Base-by-base conservation (phyloP, 2,329 filamentous ascomycete species). In the Epichloe brachyelytri region DNA sequence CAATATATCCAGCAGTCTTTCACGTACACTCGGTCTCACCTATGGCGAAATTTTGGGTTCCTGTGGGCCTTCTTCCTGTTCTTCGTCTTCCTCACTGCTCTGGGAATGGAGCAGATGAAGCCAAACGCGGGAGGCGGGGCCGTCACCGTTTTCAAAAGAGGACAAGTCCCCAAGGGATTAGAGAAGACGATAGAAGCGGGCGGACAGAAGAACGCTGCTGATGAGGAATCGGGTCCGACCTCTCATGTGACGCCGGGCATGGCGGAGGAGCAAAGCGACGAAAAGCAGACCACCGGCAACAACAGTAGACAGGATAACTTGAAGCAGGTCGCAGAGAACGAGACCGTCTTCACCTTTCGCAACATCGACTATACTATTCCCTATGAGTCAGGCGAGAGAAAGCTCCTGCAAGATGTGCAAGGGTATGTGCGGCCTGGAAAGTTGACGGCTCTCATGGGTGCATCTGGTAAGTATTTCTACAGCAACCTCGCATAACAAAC, bases 371-470 rank as follows among this genome's bases (percentile, higher is more conserved):
- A 77, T 54, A 73, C 66, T 0, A 72, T 75, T 2, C 71, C 71
- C 11, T 68, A 66, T 54, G 86, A 88, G 60, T 73, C 74, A 3
- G 79, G 86, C 48, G 68, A 77, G n/a, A 76, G 85, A 19, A 78
- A 81, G 46, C 77, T 93, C 50, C 69, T 93, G 19, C 79, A 89
- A 53, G 76, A 88, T 54, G 83, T 91, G 1, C 82, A 90, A 58
- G 87, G 87, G n/a, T 91, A 83, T 74, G 86, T 93, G 43, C 85
- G 87, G 54, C 87, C 88, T 1, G 87, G 87, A 34, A 89, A 85
- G 49, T 68, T 90, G 47, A 90, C 86, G 10, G 87, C 86, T 8
- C 74, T 90, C 0, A 91, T 91, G 86, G 84, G 73, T 37, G 71
- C 73, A 20, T 74, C 72, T 41, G 71, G 68, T 62, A 64, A n/a